Evolutionary conservation across 306 rosid genomes (phyloP), one percentile per base, ranked within the genome.

Genomic region (Malus domestica): DNA sequence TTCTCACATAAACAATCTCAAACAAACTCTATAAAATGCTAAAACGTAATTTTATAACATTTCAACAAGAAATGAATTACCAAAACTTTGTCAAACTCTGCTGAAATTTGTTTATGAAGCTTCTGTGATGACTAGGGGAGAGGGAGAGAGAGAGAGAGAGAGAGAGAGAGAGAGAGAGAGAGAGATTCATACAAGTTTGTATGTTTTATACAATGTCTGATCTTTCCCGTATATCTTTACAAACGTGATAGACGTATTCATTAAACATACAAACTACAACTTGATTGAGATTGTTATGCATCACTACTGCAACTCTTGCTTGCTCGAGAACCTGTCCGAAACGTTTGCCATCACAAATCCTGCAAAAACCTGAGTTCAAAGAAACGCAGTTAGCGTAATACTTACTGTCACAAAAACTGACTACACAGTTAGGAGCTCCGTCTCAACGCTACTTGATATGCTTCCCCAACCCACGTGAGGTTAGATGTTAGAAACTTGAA

Each of bases 321-420:
- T 72, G 65, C 72, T 32, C 38, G 78, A 87, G 44, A 85, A 78
- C 78, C 80, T 92, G 70, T 74, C 90, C 3, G 89, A 84, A 75
- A 89, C 74, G 76, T 88, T 89, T 83, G 88, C 97, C 74, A 89
- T 44, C 40, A 86, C 86, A 74, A 91, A 91, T 70, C 95, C 95
- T 42, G 82, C 96, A 75, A 90, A 84, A 19, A 92, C 93, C 96
- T 92, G 90, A 68, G 82, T 75, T 72, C 58, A 42, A 40, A 10
- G 46, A 25, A 60, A 73, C 58, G 29, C 58, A 44, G 70, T 71
- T n/a, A 69, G 61, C 52, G 52, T 19, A 29, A 33, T 19, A 55
- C 52, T 51, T 29, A 30, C 52, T 0, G 33, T 44, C 12, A 3
- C 45, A 20, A 54, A 54, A 10, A 44, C 64, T 13, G 55, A 35